Percentiles rank a stretch among this genome's conserved stretches.
phyloP scores from a whole-genome alignment of 352 stramenopile species.

The Phytophthora ramorum region DNA sequence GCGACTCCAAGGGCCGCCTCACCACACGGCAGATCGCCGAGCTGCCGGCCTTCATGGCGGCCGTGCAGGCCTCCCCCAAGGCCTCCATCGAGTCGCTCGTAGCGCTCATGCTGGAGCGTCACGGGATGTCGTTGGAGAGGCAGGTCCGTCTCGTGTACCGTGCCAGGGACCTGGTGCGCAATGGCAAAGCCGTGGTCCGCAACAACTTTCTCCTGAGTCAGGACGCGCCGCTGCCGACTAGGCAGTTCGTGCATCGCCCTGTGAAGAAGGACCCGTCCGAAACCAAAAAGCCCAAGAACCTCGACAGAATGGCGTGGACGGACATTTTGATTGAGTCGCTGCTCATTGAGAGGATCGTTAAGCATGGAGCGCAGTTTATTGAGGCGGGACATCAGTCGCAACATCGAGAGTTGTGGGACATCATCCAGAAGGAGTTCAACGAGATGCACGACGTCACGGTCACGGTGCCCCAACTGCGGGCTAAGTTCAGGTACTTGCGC shows the following conservation, averaged over 20 bases:
- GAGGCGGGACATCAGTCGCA: slow-evolving; percentile 11
- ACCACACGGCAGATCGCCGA: slow-evolving; percentile 35
- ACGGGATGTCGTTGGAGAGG: slow-evolving; percentile 33
- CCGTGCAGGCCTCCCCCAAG: slow-evolving; percentile 24
- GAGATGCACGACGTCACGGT: slow-evolving; percentile 15
- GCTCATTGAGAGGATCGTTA: slow-evolving; percentile 26
- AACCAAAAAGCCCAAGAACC: slow-evolving; percentile 12
- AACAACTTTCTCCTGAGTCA: slow-evolving; percentile 21
- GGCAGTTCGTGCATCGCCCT: slow-evolving; percentile 21
- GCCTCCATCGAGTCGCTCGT: slow-evolving; percentile 27
- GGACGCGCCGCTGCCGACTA: slow-evolving; percentile 17
- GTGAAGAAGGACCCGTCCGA: slow-evolving; percentile 19
- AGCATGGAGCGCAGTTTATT: slow-evolving; percentile 25
- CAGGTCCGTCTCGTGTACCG: slow-evolving; percentile 40
- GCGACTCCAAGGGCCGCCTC: slow-evolving; percentile 21
- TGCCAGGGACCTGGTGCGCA: slow-evolving; percentile 36
- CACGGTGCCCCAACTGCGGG: slow-evolving; percentile 29
- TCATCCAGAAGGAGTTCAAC: slow-evolving; percentile 29
- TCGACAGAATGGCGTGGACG: slow-evolving; percentile 32
- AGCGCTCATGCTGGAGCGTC: slow-evolving; percentile 18
- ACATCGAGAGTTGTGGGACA: slow-evolving; percentile 28
- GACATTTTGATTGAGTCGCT: slow-evolving; percentile 31
- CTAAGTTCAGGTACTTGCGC: slow-evolving; percentile 35
- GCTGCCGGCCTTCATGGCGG: slow-evolving; percentile 26
- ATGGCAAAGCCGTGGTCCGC: slow-evolving; percentile 10